A percentile compares a stretch with the other conserved stretches of the same genome.
phyloP scores from a whole-genome alignment of 2,329 filamentous ascomycete genomes.

The Colletotrichum abscissum region DNA sequence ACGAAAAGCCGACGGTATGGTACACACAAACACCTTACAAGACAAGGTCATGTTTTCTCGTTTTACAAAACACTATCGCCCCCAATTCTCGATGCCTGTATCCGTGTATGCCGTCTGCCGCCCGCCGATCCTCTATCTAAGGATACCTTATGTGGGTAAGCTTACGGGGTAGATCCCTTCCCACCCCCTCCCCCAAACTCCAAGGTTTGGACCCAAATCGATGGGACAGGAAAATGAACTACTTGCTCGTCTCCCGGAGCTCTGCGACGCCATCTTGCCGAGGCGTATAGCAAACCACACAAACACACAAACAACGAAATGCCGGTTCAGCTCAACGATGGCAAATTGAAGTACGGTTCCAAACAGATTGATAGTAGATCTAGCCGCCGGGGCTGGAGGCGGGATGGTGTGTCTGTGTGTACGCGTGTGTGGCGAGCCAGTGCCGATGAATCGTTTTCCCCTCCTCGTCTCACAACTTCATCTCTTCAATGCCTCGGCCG shows the following conservation, averaged over 20 bases:
- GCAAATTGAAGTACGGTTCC: not conserved
- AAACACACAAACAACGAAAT: not conserved
- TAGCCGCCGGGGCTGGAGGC: not conserved
- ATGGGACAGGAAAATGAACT: not conserved
- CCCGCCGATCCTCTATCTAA: too few relatives aligned
- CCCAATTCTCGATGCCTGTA: not conserved
- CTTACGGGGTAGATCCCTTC: not conserved
- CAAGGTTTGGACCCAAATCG: not conserved
- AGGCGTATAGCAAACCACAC: not conserved
- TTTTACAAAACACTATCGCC: not conserved
- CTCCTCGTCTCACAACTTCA: not conserved
- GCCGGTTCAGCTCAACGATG: not conserved
- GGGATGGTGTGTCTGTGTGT: too few relatives aligned
- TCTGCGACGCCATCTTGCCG: not conserved
- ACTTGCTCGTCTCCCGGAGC: not conserved
- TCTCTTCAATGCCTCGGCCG: conserved; percentile 12
- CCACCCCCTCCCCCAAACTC: too few relatives aligned
- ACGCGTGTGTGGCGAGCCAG: not conserved
- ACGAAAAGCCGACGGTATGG: not conserved
- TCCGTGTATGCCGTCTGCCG: too few relatives aligned
- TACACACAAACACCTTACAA: too few relatives aligned
- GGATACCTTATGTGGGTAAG: too few relatives aligned
- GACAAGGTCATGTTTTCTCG: not conserved
- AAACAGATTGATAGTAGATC: not conserved
- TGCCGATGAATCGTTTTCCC: not conserved